Evolutionary conservation across 192 early-diverging fungal genomes (phyloP).

Genomic region (Mycoemilia scoparia): DNA sequence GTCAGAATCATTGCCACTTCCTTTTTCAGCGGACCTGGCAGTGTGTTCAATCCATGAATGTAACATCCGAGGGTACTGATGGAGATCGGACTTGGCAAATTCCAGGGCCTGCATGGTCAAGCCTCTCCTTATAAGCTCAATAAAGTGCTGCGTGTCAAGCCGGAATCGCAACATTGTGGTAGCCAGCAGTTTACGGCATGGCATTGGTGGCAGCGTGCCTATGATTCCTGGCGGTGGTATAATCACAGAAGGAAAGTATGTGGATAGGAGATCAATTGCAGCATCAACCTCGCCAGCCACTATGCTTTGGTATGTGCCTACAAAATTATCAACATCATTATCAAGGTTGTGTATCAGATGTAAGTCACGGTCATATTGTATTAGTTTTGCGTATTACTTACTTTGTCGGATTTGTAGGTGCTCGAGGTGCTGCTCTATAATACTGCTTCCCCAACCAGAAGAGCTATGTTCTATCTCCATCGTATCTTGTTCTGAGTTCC

Average conservation of each 20-base stretch:
- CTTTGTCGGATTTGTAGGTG: slow-evolving; percentile 23
- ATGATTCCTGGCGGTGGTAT: slow-evolving; percentile 8
- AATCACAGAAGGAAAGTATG: slow-evolving; percentile 20
- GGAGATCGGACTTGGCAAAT: slow-evolving; percentile 17
- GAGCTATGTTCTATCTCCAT: no score
- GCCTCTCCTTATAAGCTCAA: slow-evolving; percentile 18
- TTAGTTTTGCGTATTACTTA: slow-evolving; percentile 9
- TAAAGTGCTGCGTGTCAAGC: slow-evolving; percentile 21
- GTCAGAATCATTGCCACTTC: no score
- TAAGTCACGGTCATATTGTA: no score
- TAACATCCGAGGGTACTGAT: slow-evolving; percentile 20
- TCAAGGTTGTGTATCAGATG: no score
- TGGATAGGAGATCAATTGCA: slow-evolving; percentile 17
- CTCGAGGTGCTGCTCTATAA: slow-evolving; percentile 25
- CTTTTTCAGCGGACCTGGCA: no score
- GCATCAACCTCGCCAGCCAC: slow-evolving; percentile 19
- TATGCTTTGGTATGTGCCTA: slow-evolving; percentile 23
- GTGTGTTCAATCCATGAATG: slow-evolving; percentile 16
- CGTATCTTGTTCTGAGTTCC: no score
- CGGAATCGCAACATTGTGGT: slow-evolving; percentile 22
- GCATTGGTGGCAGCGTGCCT: slow-evolving; percentile 4
- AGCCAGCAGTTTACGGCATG: slow-evolving; percentile 11
- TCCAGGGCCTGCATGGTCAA: slow-evolving; percentile 16
- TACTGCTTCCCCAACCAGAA: slow-evolving; percentile 11
- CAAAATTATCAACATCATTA: slow-evolving; percentile 1